Evolutionary conservation across 2,329 filamentous ascomycete genomes (phyloP).

Genomic region (Pyricularia sp.): DNA sequence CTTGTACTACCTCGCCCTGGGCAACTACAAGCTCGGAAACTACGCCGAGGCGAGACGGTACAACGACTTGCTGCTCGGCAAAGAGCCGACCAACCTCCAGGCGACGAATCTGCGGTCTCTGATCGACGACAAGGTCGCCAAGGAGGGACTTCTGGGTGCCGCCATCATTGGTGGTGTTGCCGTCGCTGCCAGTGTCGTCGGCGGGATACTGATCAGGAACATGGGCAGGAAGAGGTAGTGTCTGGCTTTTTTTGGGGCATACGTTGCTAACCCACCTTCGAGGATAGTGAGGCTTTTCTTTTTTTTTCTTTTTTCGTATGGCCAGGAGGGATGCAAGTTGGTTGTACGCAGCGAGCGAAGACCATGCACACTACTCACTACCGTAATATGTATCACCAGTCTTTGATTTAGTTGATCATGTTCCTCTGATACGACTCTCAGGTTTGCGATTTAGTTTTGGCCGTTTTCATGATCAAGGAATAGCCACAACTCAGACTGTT

Average conservation of each 20-base stretch:
- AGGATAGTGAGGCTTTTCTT: neutral
- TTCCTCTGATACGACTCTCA: neutral
- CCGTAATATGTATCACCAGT: neutral
- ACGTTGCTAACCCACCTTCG: neutral
- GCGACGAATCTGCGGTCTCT: slow-evolving; percentile 72
- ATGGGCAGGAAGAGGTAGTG: slow-evolving; percentile 45
- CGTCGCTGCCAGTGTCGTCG: slow-evolving; percentile 84
- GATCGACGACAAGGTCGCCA: slow-evolving; percentile 93
- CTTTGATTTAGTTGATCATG: neutral
- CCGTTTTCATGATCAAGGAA: neutral
- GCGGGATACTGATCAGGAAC: slow-evolving; percentile 72
- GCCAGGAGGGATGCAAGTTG: neutral
- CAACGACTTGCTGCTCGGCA: slow-evolving; percentile 82
- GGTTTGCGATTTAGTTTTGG: neutral
- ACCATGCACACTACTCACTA: neutral
- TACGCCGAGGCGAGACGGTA: slow-evolving; percentile 90
- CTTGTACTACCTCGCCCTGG: slow-evolving; percentile 92
- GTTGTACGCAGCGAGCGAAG: neutral
- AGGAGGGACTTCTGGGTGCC: slow-evolving; percentile 85
- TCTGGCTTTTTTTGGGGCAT: neutral
- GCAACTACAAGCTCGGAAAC: slow-evolving; percentile 97
- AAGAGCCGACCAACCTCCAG: slow-evolving; percentile 85
- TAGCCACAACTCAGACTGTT: neutral
- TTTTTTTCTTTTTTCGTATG: neutral
- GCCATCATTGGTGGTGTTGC: slow-evolving; percentile 90